Percentiles rank a stretch among this genome's conserved stretches.
These are phyloP conservation scores for Ustilago shanxiensis DNA, from an alignment of 1,284 basidiomycete genomes.

Conservation along the genomic window DNA sequence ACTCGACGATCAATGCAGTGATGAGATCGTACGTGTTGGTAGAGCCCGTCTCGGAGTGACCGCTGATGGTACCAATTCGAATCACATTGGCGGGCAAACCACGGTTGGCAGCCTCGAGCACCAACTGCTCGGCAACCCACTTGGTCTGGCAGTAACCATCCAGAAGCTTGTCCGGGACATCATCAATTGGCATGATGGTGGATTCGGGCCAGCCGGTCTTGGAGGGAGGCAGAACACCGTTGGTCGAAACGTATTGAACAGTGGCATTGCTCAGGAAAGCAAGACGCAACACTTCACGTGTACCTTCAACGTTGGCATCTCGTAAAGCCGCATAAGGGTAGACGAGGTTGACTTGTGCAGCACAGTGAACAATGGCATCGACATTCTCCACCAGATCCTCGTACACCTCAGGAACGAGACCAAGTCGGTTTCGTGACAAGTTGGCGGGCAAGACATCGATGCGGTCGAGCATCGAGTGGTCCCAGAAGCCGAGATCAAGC, in stretches of 20 bases:
- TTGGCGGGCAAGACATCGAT: slow-evolving; percentile 68
- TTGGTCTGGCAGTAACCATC: slow-evolving; percentile 71
- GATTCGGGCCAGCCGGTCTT: slow-evolving; percentile 64
- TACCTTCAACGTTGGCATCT: slow-evolving; percentile 68
- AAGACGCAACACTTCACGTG: slow-evolving; percentile 70
- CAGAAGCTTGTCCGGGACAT: slow-evolving; percentile 66
- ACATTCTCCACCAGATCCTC: slow-evolving; percentile 59
- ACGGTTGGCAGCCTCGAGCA: slow-evolving; percentile 61
- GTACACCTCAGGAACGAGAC: slow-evolving; percentile 59
- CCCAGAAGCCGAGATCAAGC: slow-evolving; percentile 68
- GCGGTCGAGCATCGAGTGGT: slow-evolving; percentile 64
- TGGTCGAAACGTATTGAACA: slow-evolving; percentile 69
- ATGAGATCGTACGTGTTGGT: slow-evolving; percentile 68
- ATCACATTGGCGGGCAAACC: slow-evolving; percentile 68
- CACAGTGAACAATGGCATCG: slow-evolving; percentile 67
- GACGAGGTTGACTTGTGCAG: slow-evolving; percentile 69
- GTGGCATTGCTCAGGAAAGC: slow-evolving; percentile 68
- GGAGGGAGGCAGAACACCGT: slow-evolving; percentile 68
- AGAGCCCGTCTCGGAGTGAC: slow-evolving; percentile 65
- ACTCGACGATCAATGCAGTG: slow-evolving; percentile 68
- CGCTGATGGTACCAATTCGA: slow-evolving; percentile 69
- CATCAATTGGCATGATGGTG: slow-evolving; percentile 59
- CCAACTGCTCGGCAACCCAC: slow-evolving; percentile 70
- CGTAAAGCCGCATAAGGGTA: slow-evolving; percentile 70
- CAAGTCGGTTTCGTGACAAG: slow-evolving; percentile 62